Percentiles rank a stretch among this genome's conserved stretches.
Conservation (phyloP, 768 basidiomycete genomes). For the Pisolithus sp. region DNA sequence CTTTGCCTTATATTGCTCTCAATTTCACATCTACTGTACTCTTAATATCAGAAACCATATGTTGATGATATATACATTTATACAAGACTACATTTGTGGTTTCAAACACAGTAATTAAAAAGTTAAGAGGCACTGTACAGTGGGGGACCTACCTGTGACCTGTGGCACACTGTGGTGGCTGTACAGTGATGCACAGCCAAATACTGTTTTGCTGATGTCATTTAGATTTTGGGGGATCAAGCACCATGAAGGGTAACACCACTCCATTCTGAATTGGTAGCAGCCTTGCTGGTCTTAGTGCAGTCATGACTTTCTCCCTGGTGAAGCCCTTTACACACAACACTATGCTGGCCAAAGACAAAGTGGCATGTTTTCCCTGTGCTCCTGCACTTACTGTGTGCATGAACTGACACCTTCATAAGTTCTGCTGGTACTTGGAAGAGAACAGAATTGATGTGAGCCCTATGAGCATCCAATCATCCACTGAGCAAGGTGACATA, state of each 20-base stretch:
- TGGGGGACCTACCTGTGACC: no score
- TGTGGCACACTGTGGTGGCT: no score
- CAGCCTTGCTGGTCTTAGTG: conserved; percentile 76
- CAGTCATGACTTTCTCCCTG: conserved; percentile 63
- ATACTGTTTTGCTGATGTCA: background rate
- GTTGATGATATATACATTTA: no score
- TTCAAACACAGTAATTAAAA: no score
- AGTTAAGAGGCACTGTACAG: no score
- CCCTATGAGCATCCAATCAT: conserved; percentile 49
- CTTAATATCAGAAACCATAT: no score
- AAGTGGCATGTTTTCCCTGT: conserved; percentile 36
- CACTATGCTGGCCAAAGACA: conserved; percentile 74
- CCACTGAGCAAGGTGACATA: background rate
- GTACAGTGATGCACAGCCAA: no score
- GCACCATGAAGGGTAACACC: conserved; percentile 55
- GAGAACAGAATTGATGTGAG: conserved; percentile 72
- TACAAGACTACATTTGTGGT: no score
- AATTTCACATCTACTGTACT: no score
- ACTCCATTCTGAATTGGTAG: conserved; percentile 86
- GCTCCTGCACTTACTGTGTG: conserved; percentile 1
- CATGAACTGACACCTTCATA: background rate
- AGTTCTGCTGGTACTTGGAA: conserved; percentile 82
- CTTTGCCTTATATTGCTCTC: no score
- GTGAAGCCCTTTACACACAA: conserved; percentile 69
- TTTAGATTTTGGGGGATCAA: conserved; percentile 55